These are phyloP conservation scores for Fusarium irregulare DNA, from an alignment of 2,329 filamentous ascomycete species.

Conservation along the genomic window DNA sequence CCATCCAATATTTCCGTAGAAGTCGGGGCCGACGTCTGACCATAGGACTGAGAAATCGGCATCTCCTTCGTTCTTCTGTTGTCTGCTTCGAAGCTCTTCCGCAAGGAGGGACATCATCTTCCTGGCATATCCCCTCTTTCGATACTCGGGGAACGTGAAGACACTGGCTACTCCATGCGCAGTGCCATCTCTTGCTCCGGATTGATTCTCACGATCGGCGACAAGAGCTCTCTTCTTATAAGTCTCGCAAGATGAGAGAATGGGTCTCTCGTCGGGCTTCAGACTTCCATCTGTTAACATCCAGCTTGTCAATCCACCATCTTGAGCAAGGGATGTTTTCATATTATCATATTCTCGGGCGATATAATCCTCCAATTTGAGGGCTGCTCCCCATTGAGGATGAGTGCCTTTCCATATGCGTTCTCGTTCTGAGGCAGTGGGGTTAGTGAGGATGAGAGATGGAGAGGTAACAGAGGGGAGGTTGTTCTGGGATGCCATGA, in stretches of 20 bases:
- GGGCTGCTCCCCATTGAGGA: slow-evolving; percentile 67
- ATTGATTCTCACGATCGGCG: slow-evolving; percentile 43
- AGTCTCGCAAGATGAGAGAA: slow-evolving; percentile 74
- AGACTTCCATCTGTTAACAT: slow-evolving; percentile 65
- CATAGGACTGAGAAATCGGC: slow-evolving; percentile 80
- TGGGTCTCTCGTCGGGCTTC: slow-evolving; percentile 57
- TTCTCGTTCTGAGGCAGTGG: slow-evolving; percentile 66
- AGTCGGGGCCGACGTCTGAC: slow-evolving; percentile 86
- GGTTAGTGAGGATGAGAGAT: slow-evolving; percentile 60
- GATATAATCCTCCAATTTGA: slow-evolving; percentile 67
- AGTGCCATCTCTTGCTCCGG: slow-evolving; percentile 62
- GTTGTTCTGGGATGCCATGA: slow-evolving; percentile 37
- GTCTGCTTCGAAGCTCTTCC: slow-evolving; percentile 47
- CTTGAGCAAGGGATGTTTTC: slow-evolving; percentile 66
- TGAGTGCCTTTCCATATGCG: slow-evolving; percentile 68
- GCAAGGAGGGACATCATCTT: slow-evolving; percentile 79
- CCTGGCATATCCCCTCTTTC: slow-evolving; percentile 80
- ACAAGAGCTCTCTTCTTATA: slow-evolving; percentile 69
- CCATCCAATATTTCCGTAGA: slow-evolving; percentile 85
- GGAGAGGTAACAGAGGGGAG: slow-evolving; percentile 42
- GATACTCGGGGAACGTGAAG: slow-evolving; percentile 74
- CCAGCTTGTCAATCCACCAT: slow-evolving; percentile 72
- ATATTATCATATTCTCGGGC: slow-evolving; percentile 68
- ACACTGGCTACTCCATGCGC: slow-evolving; percentile 84
- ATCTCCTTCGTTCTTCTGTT: slow-evolving; percentile 48